Evolutionary conservation across 2,329 filamentous ascomycete genomes (phyloP).

Genomic region (Onygena corvina): DNA sequence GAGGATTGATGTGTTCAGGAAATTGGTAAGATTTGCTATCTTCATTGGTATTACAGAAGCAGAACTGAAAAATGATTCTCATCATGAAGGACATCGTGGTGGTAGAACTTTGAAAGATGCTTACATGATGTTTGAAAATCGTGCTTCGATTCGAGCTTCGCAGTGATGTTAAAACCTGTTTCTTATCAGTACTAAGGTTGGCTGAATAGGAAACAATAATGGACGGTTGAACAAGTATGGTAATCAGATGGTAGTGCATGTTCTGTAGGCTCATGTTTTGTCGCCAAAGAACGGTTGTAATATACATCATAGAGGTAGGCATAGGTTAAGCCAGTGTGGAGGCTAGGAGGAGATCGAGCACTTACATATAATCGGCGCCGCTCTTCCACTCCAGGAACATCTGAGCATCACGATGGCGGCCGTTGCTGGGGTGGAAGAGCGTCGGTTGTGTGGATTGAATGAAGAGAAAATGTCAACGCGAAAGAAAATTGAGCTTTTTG

Average conservation of each 20-base stretch:
- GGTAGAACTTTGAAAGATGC: no score
- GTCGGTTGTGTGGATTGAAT: background rate
- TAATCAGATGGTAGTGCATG: conserved; percentile 51
- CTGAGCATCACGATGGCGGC: background rate
- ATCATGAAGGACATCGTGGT: conserved; percentile 28
- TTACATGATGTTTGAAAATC: no score
- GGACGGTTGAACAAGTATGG: background rate
- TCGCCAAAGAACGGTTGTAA: conserved; percentile 43
- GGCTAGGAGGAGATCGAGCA: background rate
- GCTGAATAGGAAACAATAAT: background rate
- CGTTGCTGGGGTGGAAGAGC: background rate
- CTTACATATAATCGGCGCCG: background rate
- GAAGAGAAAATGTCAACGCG: background rate
- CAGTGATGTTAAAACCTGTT: background rate
- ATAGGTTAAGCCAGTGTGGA: conserved; percentile 15
- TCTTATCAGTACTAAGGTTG: background rate
- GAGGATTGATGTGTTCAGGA: conserved; percentile 28
- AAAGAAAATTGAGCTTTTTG: conserved; percentile 7
- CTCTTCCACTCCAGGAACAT: background rate
- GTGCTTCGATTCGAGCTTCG: no score
- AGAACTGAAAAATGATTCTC: conserved; percentile 48
- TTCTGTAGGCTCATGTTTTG: conserved; percentile 43
- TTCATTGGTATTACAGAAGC: conserved; percentile 50
- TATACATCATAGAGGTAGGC: conserved; percentile 16
- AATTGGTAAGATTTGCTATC: conserved; percentile 35